phyloP scores from a whole-genome alignment of 805 yeast species.

The Candida orba region DNA sequence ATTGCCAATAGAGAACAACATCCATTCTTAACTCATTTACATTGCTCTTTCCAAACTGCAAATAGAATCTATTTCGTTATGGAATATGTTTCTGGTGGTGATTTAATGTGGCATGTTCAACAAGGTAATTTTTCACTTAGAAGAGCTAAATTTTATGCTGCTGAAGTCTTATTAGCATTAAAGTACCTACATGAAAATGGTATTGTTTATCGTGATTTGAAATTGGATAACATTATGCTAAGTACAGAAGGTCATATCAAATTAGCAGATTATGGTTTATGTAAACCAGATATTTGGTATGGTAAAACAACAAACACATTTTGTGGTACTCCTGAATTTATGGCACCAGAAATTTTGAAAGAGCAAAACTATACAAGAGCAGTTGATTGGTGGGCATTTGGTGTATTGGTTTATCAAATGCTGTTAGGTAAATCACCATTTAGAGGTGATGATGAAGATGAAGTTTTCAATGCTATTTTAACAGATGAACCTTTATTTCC shows the following conservation, averaged over 20 bases:
- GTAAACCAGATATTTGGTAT: conserved; percentile 88
- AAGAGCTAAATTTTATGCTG: conserved; percentile 95
- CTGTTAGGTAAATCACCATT: conserved; percentile 93
- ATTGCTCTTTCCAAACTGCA: conserved; percentile 96
- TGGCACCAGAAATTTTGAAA: conserved; percentile 96
- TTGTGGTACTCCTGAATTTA: conserved; percentile 98
- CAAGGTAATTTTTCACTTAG: conserved; percentile 80
- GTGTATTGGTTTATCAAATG: conserved; percentile 95
- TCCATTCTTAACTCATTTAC: conserved; percentile 86
- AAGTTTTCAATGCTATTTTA: conserved; percentile 91
- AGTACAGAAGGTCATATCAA: conserved; percentile 92
- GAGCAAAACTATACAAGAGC: conserved; percentile 90
- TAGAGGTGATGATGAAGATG: conserved; percentile 95
- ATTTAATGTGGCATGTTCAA: conserved; percentile 98
- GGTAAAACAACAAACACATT: conserved; percentile 86
- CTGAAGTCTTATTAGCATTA: conserved; percentile 87
- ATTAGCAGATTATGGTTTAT: conserved; percentile 94
- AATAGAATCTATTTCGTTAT: conserved; percentile 95
- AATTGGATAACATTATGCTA: conserved; percentile 86
- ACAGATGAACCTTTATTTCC: conserved; percentile 97
- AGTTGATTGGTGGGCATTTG: conserved; percentile 99
- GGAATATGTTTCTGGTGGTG: conserved; percentile 98
- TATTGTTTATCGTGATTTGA: conserved; percentile 92
- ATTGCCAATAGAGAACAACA: conserved; percentile 81
- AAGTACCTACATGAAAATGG: conserved; percentile 94